Base-by-base conservation (phyloP, 768 basidiomycete genomes). In the Trametes villosa region DNA sequence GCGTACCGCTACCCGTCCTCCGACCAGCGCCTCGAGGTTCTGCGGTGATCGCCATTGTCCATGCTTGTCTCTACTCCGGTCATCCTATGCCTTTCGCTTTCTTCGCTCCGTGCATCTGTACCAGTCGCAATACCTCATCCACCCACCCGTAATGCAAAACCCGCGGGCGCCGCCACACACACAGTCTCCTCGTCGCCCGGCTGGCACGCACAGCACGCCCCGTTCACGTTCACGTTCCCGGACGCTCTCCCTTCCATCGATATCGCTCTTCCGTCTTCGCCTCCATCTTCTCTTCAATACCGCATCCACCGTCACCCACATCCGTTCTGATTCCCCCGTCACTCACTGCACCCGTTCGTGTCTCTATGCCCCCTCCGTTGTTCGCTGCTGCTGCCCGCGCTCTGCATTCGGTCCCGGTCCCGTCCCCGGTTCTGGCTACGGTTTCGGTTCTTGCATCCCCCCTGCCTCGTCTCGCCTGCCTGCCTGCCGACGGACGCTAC, bases 1-100 rank as follows among this genome's bases (percentile, higher is more conserved):
- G 90, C 92, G 4, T 93, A 94, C 71, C 85, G 92, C 40, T 94
- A 94, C 72, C 92, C 92, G 8, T 92, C 91, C 15, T 83, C 80
- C 63, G 87, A 89, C 65, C 87, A 90, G 66, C 84, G 81, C 38
- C 68, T 89, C 63, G 86, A 87, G 70, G 77, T 90, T 41, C 67
- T 89, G 57, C 83, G 80, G 66, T 83, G 64, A 63, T 36, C 34
- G 5, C 44, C 15, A 13, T 20, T 6, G 12, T 24, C 33, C 33
- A 46, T 34, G 8, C 8, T 15, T 34, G 33, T 8, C 15, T 34
- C 15, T 15, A 7, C n/a, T 36, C 26, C 20, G 15, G 48, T 57
- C 42, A 36, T 13, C 30, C 48, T 38, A 31, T 58, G 34, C 6
- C 27, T 29, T 45, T 44, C 38, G 55, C 38, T 44, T 30, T 15